Conservation (phyloP, 2,329 filamentous ascomycete species). For the Gyromitra esculenta region DNA sequence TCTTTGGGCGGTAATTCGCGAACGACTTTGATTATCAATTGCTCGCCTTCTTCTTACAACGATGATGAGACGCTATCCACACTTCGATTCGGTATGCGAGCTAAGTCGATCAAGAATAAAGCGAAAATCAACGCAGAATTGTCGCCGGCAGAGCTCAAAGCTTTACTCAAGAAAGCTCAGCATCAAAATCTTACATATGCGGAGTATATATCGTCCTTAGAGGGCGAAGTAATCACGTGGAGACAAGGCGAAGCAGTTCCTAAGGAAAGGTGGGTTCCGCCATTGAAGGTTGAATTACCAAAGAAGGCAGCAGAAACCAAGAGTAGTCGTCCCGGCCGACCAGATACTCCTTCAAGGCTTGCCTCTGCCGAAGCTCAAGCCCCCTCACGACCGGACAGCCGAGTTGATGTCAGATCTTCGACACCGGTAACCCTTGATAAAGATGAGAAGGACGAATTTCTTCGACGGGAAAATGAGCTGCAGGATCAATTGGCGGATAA, state of each 20-base stretch:
- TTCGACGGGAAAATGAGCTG: constrained; percentile 93
- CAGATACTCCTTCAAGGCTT: constrained; percentile 71
- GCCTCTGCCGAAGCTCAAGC: constrained; percentile 63
- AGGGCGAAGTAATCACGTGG: constrained; percentile 87
- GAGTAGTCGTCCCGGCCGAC: constrained; percentile 64
- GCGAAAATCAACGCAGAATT: constrained; percentile 99
- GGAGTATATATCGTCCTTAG: constrained; percentile 81
- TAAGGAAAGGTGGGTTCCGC: constrained; percentile 84
- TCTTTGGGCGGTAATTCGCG: constrained; percentile 96
- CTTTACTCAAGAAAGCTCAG: constrained; percentile 90
- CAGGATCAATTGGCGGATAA: constrained; percentile 96
- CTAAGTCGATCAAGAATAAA: constrained; percentile 99
- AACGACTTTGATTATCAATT: constrained; percentile 98
- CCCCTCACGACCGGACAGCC: constrained; percentile 65
- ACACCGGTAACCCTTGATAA: constrained; percentile 79
- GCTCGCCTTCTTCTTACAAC: constrained; percentile 98
- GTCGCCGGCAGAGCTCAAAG: constrained; percentile 93
- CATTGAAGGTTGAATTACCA: constrained; percentile 67
- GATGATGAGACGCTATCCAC: constrained; percentile 93
- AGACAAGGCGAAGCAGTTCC: constrained; percentile 87
- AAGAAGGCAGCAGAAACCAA: constrained; percentile 63
- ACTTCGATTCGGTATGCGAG: constrained; percentile 90
- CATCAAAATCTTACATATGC: constrained; percentile 89
- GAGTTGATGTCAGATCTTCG: constrained; percentile 56
- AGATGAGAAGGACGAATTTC: constrained; percentile 95